These are phyloP conservation scores for Kodamaea kaohsiungensis DNA, from an alignment of 805 yeast species.

Conservation along the genomic window DNA sequence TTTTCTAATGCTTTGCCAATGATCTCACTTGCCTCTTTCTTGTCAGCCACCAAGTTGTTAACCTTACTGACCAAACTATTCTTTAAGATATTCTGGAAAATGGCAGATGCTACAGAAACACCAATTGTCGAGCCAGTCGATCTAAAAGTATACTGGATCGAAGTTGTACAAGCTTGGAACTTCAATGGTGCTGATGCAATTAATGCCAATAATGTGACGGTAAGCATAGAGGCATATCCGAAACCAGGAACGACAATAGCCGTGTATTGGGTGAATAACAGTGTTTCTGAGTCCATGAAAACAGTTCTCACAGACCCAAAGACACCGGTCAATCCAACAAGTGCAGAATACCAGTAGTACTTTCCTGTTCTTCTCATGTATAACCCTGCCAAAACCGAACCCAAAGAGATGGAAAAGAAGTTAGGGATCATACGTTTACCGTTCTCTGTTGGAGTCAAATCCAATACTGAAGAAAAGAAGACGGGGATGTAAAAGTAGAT, in stretches of 20 bases:
- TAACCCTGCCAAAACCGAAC: slow-evolving; percentile 66
- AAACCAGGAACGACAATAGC: slow-evolving; percentile 57
- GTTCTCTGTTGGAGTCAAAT: slow-evolving; percentile 53
- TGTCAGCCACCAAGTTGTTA: slow-evolving; percentile 22
- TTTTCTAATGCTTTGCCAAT: slow-evolving; percentile 56
- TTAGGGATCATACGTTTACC: slow-evolving; percentile 65
- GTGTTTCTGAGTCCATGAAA: slow-evolving; percentile 29
- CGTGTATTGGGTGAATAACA: slow-evolving; percentile 40
- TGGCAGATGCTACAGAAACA: slow-evolving; percentile 66
- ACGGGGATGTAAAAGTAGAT: slow-evolving; percentile 71
- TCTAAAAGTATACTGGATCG: slow-evolving; percentile 86
- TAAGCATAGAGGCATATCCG: slow-evolving; percentile 66
- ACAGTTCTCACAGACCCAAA: slow-evolving; percentile 47
- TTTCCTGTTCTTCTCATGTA: slow-evolving; percentile 69
- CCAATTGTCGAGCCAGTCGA: slow-evolving; percentile 87
- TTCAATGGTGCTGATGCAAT: slow-evolving; percentile 71
- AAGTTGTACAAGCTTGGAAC: slow-evolving; percentile 82
- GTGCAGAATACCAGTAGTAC: slow-evolving; percentile 51
- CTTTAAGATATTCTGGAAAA: slow-evolving; percentile 55
- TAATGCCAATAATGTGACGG: slow-evolving; percentile 71
- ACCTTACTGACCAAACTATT: slow-evolving; percentile 17
- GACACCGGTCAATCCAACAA: slow-evolving; percentile 43
- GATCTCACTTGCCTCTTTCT: slow-evolving; percentile 41
- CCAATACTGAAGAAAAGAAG: slow-evolving; percentile 56
- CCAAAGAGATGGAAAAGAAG: slow-evolving; percentile 65